Evolutionary conservation across 768 basidiomycete genomes (phyloP).

Genomic region (Serendipita sp.): DNA sequence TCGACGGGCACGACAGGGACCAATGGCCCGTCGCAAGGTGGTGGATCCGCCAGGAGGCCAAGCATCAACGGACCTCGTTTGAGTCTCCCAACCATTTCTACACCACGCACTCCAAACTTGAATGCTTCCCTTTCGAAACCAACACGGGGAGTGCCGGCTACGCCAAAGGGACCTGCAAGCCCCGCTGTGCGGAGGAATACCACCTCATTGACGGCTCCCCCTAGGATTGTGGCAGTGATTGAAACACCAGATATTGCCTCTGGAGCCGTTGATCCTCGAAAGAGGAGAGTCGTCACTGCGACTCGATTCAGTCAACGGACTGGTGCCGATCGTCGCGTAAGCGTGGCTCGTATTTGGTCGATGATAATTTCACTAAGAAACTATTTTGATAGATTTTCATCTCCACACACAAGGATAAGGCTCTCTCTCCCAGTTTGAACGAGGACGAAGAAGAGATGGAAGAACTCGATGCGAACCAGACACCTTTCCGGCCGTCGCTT

Average conservation of each 20-base stretch:
- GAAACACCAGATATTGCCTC: constrained; percentile 83
- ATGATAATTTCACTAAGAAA: background rate
- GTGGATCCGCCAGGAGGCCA: background rate
- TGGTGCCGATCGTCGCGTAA: constrained; percentile 68
- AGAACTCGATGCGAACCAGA: constrained; percentile 13
- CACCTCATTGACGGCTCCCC: constrained; percentile 68
- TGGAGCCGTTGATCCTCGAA: constrained; percentile 72
- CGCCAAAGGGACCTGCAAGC: background rate
- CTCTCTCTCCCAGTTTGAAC: constrained; percentile 12
- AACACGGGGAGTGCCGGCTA: background rate
- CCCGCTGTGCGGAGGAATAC: constrained; percentile 21
- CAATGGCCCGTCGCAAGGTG: constrained; percentile 4
- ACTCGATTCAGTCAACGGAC: constrained; percentile 73
- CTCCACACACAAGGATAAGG: constrained; percentile 62
- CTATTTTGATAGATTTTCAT: constrained; percentile 48
- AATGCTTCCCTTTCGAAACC: background rate
- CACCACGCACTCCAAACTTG: background rate
- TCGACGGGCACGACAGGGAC: constrained; percentile 6
- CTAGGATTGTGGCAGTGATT: constrained; percentile 64
- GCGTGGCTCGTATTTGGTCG: constrained; percentile 17
- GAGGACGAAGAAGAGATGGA: constrained; percentile 17
- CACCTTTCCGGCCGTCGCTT: background rate
- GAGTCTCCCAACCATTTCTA: background rate
- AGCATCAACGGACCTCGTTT: background rate
- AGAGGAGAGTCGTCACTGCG: constrained; percentile 71